Evolutionary conservation across 2,329 filamentous ascomycete species (phyloP), one percentile per base, ranked within the genome.

Genomic region (Aspergillus novofumigatus): DNA sequence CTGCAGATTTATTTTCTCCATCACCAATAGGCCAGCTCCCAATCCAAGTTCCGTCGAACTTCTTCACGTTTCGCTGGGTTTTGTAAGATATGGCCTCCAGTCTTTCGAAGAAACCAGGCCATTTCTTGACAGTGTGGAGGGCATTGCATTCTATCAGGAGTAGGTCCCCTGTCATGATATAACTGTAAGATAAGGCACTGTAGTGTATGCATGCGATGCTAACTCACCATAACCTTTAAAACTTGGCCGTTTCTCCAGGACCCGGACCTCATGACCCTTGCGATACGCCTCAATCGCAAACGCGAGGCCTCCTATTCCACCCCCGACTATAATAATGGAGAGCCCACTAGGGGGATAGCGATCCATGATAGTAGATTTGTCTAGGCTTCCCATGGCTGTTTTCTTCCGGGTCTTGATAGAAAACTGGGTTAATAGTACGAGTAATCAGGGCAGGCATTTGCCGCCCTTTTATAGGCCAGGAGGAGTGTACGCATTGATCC

Each of bases 231-330:
- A 47, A 3, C 49, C 49, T 3, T 47, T 26, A 6, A 51, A 51
- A 9, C 11, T 28, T 14, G 41, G 42, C 6, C 54, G 54, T 21
- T 52, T 51, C 20, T 56, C 54, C 17, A 52, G 10, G 4, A 56
- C 28, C 8, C 21, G 49, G 21, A 56, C 42, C 45, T 49, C 23
- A 17, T 56, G 54, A 20, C 54, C 54, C n/a, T 56, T 56, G 8
- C 54, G 54, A 26, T 56, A 35, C 17, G 29, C 54, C 42, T 56
- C 54, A 41, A 56, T 56, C 3, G 54, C 54, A 38, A 56, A 52
- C 1, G 49, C 52, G 20, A 56, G 29, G 14, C 49, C 49, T 9
- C 23, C 54, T 29, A 56, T 52, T 23, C 54, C 54, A 41, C 54
- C 54, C 2, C 54, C 49, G 4, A 47, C 41, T 23, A 56, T 35